These are phyloP conservation scores for Hypoxylon trugodes DNA, from an alignment of 495 filamentous ascomycete species.

Conservation along the genomic window DNA sequence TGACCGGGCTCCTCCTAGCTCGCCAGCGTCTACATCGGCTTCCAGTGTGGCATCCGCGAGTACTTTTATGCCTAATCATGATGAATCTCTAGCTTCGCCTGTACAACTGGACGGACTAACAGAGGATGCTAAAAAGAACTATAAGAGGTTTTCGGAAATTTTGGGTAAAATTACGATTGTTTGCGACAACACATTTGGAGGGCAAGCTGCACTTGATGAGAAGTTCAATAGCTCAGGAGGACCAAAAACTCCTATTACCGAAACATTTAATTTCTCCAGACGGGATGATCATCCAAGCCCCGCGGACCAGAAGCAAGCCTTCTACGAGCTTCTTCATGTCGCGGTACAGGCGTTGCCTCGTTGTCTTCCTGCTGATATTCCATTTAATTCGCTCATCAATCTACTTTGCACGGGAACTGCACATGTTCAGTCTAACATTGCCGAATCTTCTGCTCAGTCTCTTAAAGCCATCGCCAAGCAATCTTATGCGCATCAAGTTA, in stretches of 20 bases:
- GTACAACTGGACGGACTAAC: conserved; percentile 76
- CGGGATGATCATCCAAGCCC: conserved; percentile 79
- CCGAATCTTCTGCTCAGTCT: conserved; percentile 88
- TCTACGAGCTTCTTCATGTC: conserved; percentile 94
- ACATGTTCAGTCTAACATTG: conserved; percentile 92
- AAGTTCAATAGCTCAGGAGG: conserved; percentile 80
- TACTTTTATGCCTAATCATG: conserved; percentile 44
- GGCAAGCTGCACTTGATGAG: conserved; percentile 93
- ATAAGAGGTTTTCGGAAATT: conserved; percentile 90
- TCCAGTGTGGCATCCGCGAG: conserved; percentile 40
- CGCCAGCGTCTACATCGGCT: conserved; percentile 61
- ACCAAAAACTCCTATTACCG: conserved; percentile 91
- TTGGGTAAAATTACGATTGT: conserved; percentile 94
- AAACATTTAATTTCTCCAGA: conserved; percentile 88
- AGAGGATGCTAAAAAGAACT: conserved; percentile 81
- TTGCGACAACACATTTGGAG: conserved; percentile 95
- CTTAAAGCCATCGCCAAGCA: conserved; percentile 95
- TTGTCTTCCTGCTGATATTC: conserved; percentile 88
- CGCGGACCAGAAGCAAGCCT: conserved; percentile 88
- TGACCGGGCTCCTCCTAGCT: conserved; percentile 59
- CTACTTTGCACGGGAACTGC: conserved; percentile 96
- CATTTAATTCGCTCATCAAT: conserved; percentile 94
- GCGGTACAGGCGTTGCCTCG: conserved; percentile 94
- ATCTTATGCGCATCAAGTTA: conserved; percentile 92
- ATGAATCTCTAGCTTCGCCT: conserved; percentile 73